phyloP scores from a whole-genome alignment of 495 filamentous ascomycete genomes.

The Amorphotheca resinae region DNA sequence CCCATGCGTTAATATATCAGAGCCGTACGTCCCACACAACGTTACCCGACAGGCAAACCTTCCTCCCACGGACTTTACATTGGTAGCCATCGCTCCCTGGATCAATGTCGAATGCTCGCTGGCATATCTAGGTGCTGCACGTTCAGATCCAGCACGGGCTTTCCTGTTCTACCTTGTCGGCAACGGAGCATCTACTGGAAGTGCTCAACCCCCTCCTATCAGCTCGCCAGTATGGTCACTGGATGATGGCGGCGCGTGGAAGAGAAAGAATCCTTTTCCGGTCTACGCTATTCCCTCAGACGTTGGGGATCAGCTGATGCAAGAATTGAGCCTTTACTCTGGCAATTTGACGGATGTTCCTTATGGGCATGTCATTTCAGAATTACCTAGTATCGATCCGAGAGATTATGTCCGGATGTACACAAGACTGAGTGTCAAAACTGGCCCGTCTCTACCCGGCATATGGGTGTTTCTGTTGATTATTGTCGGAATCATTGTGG shows the following conservation, averaged over 20 bases:
- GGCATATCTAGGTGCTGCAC: conserved; percentile 54
- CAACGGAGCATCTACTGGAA: conserved; percentile 24
- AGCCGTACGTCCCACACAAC: conserved; percentile 52
- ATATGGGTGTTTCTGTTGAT: conserved; percentile 73
- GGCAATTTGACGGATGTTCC: conserved; percentile 50
- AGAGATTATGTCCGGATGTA: conserved; percentile 41
- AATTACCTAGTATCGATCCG: conserved; percentile 48
- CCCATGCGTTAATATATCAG: conserved; percentile 46
- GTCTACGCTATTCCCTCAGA: conserved; percentile 71
- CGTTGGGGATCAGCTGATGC: conserved; percentile 54
- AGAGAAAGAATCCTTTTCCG: conserved; percentile 49
- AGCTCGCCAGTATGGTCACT: conserved; percentile 53
- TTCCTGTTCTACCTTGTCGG: conserved; percentile 67
- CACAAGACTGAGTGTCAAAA: conserved; percentile 32
- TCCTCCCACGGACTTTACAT: conserved; percentile 42
- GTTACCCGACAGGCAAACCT: conserved; percentile 60
- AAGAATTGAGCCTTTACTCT: conserved; percentile 62
- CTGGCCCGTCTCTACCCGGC: conserved; percentile 38
- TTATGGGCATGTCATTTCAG: conserved; percentile 40
- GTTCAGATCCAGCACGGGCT: conserved; percentile 40
- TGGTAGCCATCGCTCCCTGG: conserved; percentile 85
- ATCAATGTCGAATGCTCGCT: conserved; percentile 53
- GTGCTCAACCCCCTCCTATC: conserved; percentile 44
- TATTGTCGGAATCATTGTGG: conserved; percentile 60
- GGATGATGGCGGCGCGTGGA: conserved; percentile 52